Conservation (phyloP, 306 rosid species). For the Senna tora region DNA sequence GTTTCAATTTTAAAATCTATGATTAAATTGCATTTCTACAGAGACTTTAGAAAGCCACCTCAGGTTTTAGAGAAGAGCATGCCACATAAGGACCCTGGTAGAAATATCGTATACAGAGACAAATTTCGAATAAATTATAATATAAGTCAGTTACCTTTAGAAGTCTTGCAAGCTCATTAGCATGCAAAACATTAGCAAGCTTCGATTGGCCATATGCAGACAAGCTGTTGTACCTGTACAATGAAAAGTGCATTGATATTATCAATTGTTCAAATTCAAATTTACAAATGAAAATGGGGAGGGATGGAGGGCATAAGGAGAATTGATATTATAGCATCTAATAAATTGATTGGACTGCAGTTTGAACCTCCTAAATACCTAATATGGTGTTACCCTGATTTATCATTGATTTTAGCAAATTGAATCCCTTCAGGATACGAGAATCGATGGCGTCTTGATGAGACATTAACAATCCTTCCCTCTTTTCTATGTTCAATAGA, state of each 20-base stretch:
- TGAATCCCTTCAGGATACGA: constrained; percentile 73
- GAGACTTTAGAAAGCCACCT: neutral
- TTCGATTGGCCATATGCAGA: constrained; percentile 79
- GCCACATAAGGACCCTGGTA: neutral
- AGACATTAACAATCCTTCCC: constrained; percentile 73
- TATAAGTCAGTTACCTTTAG: constrained; percentile 51
- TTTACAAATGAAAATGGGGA: neutral
- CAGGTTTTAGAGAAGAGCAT: neutral
- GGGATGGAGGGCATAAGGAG: neutral
- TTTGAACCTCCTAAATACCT: neutral
- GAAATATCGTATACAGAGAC: neutral
- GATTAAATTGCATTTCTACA: neutral
- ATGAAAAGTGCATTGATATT: constrained; percentile 27
- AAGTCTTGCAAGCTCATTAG: constrained; percentile 68
- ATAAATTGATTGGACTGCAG: neutral
- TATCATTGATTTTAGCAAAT: constrained; percentile 58
- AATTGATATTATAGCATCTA: neutral
- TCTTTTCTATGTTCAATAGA: constrained; percentile 55
- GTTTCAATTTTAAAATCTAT: neutral
- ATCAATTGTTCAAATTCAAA: neutral
- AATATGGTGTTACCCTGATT: constrained; percentile 54
- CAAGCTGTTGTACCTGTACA: constrained; percentile 57
- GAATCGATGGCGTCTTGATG: constrained; percentile 65
- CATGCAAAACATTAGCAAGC: constrained; percentile 71
- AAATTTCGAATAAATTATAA: neutral